Evolutionary conservation across 495 filamentous ascomycete species (phyloP).

Genomic region (Podospora tetraspora): DNA sequence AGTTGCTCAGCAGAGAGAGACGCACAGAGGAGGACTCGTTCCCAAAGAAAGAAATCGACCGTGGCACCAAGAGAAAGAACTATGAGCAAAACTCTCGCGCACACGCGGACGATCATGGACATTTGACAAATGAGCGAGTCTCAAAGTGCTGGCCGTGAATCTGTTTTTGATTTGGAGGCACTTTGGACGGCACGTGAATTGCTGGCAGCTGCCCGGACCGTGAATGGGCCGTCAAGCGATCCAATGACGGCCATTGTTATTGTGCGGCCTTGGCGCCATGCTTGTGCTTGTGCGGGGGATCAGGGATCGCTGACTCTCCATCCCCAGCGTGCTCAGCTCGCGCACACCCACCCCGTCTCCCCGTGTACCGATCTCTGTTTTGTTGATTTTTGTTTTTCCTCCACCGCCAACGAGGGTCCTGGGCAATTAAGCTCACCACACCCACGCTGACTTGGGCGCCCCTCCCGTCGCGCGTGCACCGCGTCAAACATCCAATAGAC

Average conservation of each 20-base stretch:
- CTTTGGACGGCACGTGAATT: constrained; percentile 5
- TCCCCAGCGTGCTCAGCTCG: constrained; percentile 16
- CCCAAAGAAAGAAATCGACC: background rate
- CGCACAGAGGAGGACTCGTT: background rate
- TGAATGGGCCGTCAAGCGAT: constrained; percentile 7
- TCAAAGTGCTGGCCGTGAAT: background rate
- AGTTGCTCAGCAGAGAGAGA: background rate
- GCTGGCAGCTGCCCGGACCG: constrained; percentile 12
- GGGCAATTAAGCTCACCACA: constrained; percentile 24
- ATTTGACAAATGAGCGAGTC: background rate
- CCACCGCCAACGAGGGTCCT: constrained; percentile 19
- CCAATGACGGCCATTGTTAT: constrained; percentile 19
- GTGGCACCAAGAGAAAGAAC: background rate
- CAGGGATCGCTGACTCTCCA: background rate
- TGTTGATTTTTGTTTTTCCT: constrained; percentile 33
- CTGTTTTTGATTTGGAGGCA: background rate
- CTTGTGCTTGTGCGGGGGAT: constrained; percentile 25
- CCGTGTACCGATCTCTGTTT: constrained; percentile 29
- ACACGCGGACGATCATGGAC: background rate
- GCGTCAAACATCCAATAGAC: background rate
- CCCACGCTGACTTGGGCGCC: constrained; percentile 15
- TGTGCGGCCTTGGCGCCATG: constrained; percentile 14
- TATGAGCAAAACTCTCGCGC: background rate
- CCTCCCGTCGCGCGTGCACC: constrained; percentile 14
- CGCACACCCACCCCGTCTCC: constrained; percentile 27